These are phyloP conservation scores for Acephala macrosclerotiorum DNA, from an alignment of 2,329 filamentous ascomycete genomes.

Conservation along the genomic window DNA sequence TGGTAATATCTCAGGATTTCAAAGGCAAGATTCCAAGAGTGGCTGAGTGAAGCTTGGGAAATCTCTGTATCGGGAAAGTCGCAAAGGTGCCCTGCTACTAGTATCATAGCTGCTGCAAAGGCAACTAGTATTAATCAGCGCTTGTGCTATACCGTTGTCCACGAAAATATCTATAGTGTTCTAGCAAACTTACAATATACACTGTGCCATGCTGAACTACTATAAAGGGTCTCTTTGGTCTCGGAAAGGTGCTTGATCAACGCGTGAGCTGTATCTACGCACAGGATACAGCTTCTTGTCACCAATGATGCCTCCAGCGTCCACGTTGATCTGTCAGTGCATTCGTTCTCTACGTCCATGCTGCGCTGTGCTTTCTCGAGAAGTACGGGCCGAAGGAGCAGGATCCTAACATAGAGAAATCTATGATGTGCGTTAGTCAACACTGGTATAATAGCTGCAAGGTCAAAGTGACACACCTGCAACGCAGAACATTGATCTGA, in stretches of 20 bases:
- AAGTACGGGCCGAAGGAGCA: constrained; percentile 23
- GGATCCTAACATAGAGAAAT: constrained; percentile 22
- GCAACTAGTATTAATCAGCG: constrained; percentile 12
- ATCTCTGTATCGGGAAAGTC: background rate
- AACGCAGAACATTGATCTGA: constrained; percentile 27
- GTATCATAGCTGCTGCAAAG: constrained; percentile 21
- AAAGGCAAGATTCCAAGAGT: constrained; percentile 14
- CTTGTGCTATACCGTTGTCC: background rate
- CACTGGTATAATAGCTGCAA: background rate
- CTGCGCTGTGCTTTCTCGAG: constrained; percentile 9
- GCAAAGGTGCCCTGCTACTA: constrained; percentile 19
- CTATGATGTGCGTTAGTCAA: constrained; percentile 3
- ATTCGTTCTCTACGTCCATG: background rate
- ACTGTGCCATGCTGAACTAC: constrained; percentile 32
- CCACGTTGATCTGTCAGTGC: background rate
- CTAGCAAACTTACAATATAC: constrained; percentile 32
- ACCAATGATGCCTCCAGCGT: constrained; percentile 10
- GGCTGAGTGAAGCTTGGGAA: background rate
- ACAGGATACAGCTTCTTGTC: constrained; percentile 25
- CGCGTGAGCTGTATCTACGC: constrained; percentile 28
- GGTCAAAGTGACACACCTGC: constrained; percentile 23
- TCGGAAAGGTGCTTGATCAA: constrained; percentile 22
- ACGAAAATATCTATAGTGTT: background rate
- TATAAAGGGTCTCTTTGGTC: constrained; percentile 20
- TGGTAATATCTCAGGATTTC: constrained; percentile 17